Percentiles rank a stretch among this genome's conserved stretches.
These are phyloP conservation scores for Penicillium alfredii DNA, from an alignment of 495 filamentous ascomycete species.

Conservation along the genomic window DNA sequence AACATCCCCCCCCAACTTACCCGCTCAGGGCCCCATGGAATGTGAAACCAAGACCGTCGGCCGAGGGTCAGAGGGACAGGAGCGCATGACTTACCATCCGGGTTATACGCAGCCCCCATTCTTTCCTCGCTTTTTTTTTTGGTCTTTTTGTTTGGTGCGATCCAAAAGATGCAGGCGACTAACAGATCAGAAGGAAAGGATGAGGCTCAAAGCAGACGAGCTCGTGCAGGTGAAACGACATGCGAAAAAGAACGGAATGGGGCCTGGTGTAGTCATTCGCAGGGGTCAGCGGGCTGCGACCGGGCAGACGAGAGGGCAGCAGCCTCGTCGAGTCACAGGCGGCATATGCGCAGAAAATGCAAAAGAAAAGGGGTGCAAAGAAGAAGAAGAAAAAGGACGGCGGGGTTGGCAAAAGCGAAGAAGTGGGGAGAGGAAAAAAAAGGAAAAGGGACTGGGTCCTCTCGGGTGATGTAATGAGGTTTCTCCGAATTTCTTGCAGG, in stretches of 20 bases:
- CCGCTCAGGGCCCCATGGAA: slow-evolving; percentile 7
- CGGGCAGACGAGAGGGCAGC: slow-evolving; percentile 27
- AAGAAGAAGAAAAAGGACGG: slow-evolving; percentile 11
- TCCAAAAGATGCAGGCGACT: background rate
- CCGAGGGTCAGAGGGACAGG: slow-evolving; percentile 15
- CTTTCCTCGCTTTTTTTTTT: slow-evolving; percentile 15
- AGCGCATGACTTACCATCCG: slow-evolving; percentile 36
- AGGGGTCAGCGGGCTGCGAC: slow-evolving; percentile 21
- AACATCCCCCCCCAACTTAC: background rate
- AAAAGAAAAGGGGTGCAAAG: slow-evolving; percentile 4
- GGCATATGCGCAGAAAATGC: slow-evolving; percentile 22
- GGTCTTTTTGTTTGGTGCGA: background rate
- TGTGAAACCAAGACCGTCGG: slow-evolving; percentile 23
- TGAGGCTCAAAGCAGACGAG: slow-evolving; percentile 25
- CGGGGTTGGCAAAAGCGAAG: slow-evolving; percentile 26
- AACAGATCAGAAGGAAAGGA: slow-evolving; percentile 6
- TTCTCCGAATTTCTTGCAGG: background rate
- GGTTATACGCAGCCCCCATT: slow-evolving; percentile 38
- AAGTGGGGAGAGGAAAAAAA: slow-evolving; percentile 43
- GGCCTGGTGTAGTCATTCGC: slow-evolving; percentile 21
- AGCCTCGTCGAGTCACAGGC: slow-evolving; percentile 36
- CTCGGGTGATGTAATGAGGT: slow-evolving; percentile 23
- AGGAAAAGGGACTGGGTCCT: slow-evolving; percentile 4
- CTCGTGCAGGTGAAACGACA: slow-evolving; percentile 2
- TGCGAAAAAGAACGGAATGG: slow-evolving; percentile 18